These are phyloP conservation scores for Filosporella fistucella DNA, from an alignment of 495 filamentous ascomycete species.

Conservation along the genomic window DNA sequence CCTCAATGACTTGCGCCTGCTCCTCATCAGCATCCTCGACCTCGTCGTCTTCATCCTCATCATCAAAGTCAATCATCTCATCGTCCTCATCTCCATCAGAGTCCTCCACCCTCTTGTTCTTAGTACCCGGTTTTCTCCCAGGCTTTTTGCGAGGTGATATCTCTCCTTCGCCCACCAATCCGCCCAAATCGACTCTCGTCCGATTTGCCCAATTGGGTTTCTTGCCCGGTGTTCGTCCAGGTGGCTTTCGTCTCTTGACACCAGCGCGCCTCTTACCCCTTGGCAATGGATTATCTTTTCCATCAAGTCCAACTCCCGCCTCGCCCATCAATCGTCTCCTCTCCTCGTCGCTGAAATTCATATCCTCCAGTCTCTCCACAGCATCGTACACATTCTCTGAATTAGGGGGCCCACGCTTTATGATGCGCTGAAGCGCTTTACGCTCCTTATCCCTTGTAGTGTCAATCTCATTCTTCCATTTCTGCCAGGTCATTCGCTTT, in stretches of 20 bases:
- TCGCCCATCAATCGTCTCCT: background rate
- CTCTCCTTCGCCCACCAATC: background rate
- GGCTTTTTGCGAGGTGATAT: background rate
- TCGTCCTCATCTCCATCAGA: conserved; percentile 3
- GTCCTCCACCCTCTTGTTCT: background rate
- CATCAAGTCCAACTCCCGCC: background rate
- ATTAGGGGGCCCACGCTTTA: background rate
- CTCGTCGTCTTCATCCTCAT: conserved; percentile 4
- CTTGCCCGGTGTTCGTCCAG: background rate
- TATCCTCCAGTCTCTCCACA: conserved; percentile 8
- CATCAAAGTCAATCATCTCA: background rate
- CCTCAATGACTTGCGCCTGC: background rate
- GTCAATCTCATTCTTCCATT: background rate
- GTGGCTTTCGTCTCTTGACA: background rate
- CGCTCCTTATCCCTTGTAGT: conserved; percentile 10
- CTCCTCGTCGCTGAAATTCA: conserved; percentile 11
- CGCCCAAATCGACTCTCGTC: background rate
- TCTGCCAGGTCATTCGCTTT: background rate
- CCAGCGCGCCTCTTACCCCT: background rate
- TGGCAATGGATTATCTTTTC: background rate
- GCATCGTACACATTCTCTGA: background rate
- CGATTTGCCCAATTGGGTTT: background rate
- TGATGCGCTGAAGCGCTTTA: background rate
- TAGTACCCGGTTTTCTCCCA: background rate
- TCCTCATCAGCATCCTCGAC: background rate